phyloP scores from a whole-genome alignment of 2,329 filamentous ascomycete genomes.

The Phialophora expanda region DNA sequence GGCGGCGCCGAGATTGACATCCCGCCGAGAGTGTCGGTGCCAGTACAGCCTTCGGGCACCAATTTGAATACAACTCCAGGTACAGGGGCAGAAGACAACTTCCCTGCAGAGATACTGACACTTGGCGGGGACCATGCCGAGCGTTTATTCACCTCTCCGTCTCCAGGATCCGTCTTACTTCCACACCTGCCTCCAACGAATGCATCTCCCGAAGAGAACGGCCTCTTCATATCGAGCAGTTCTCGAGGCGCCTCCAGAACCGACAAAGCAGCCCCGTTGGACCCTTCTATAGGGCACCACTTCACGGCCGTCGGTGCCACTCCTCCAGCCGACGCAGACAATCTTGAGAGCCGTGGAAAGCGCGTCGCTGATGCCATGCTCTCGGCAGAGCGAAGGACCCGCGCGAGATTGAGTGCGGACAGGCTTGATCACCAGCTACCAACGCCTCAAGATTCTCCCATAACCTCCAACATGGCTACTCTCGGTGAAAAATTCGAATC shows the following conservation, averaged over 20 bases:
- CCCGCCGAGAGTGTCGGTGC: neutral
- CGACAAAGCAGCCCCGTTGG: neutral
- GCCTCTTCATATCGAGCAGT: neutral
- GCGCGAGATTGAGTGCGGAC: neutral
- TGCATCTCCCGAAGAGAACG: neutral
- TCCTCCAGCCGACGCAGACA: neutral
- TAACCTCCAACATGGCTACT: neutral
- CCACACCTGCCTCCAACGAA: neutral
- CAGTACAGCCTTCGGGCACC: neutral
- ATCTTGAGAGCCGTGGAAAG: conserved; percentile 5
- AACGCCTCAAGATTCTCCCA: conserved; percentile 26
- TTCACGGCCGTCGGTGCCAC: neutral
- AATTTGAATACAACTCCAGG: neutral
- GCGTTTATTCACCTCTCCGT: neutral
- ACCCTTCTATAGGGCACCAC: neutral
- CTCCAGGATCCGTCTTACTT: neutral
- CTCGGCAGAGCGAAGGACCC: conserved; percentile 1
- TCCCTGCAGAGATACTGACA: neutral
- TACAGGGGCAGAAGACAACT: neutral
- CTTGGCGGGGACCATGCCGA: neutral
- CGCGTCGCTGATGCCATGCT: neutral
- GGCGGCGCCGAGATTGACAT: neutral
- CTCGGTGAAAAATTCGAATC: conserved; percentile 14
- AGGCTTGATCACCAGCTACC: conserved; percentile 3
- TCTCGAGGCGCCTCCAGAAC: neutral